Conservation (phyloP, 1,284 basidiomycete species). For the Mrakiaceae sp. region DNA sequence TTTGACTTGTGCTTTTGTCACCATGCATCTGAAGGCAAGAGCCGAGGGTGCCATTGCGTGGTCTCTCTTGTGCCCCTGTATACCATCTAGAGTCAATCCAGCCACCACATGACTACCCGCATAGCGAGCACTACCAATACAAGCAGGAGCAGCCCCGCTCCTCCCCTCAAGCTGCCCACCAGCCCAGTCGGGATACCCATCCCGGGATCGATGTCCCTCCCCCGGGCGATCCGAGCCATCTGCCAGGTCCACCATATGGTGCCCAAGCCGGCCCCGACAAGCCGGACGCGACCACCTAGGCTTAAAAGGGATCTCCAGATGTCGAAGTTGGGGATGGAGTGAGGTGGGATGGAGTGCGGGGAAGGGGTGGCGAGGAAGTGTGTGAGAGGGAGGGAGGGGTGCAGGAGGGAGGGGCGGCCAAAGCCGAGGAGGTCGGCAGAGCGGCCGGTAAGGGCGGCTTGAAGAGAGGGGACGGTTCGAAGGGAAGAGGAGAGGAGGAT, state of each 20-base stretch:
- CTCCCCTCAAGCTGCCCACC: background rate
- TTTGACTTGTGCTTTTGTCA: too few relatives aligned
- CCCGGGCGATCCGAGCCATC: constrained; percentile 8
- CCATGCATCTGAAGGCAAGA: too few relatives aligned
- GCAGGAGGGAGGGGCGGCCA: constrained; percentile 7
- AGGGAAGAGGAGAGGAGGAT: constrained; percentile 14
- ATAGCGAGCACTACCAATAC: too few relatives aligned
- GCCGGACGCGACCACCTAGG: background rate
- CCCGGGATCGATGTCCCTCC: background rate
- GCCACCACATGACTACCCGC: too few relatives aligned
- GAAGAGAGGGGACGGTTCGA: background rate
- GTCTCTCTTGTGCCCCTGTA: too few relatives aligned
- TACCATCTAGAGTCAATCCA: too few relatives aligned
- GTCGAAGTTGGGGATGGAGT: background rate
- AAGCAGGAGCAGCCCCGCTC: too few relatives aligned
- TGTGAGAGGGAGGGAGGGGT: background rate
- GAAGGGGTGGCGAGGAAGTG: constrained; percentile 1
- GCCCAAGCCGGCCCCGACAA: constrained; percentile 9
- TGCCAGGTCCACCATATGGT: constrained; percentile 12
- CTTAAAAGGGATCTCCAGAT: background rate
- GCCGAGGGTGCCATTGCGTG: too few relatives aligned
- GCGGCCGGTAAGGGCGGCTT: background rate
- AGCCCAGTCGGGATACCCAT: background rate
- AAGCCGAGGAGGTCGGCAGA: constrained; percentile 8
- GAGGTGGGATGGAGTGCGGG: background rate